phyloP scores from a whole-genome alignment of 768 basidiomycete genomes.

The Kwoniella europaea region DNA sequence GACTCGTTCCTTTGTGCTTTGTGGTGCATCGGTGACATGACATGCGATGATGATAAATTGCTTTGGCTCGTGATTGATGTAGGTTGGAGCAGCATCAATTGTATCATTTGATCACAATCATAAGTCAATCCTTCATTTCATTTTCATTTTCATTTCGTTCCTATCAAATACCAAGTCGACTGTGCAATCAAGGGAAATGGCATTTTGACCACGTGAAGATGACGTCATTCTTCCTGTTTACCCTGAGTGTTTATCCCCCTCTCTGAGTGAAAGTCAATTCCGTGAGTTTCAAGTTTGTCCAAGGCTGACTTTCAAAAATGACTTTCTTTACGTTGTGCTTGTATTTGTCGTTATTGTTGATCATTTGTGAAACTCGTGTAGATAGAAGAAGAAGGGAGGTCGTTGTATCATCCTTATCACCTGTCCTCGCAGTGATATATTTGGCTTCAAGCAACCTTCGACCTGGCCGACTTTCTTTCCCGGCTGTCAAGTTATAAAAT shows the following conservation, averaged over 20 bases:
- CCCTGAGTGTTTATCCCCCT: background rate
- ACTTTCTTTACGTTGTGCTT: too few relatives aligned
- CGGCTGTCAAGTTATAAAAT: too few relatives aligned
- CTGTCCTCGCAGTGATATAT: too few relatives aligned
- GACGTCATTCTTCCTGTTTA: background rate
- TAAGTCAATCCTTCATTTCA: background rate
- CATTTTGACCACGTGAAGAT: background rate
- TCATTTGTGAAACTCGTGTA: too few relatives aligned
- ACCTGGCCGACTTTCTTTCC: too few relatives aligned
- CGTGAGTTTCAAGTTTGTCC: background rate
- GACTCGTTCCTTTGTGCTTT: background rate
- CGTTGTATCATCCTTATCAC: too few relatives aligned
- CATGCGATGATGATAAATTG: too few relatives aligned
- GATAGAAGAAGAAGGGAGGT: too few relatives aligned
- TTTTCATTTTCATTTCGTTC: background rate
- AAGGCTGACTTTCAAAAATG: background rate
- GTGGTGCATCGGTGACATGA: background rate
- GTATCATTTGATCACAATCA: background rate
- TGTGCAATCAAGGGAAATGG: background rate
- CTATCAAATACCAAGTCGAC: background rate
- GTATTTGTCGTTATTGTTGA: too few relatives aligned
- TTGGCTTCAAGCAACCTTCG: too few relatives aligned
- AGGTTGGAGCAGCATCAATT: background rate
- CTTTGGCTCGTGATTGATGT: background rate
- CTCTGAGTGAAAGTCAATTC: too few relatives aligned